Evolutionary conservation across 768 basidiomycete genomes (phyloP).

Genomic region (Gymnopilus junonius): DNA sequence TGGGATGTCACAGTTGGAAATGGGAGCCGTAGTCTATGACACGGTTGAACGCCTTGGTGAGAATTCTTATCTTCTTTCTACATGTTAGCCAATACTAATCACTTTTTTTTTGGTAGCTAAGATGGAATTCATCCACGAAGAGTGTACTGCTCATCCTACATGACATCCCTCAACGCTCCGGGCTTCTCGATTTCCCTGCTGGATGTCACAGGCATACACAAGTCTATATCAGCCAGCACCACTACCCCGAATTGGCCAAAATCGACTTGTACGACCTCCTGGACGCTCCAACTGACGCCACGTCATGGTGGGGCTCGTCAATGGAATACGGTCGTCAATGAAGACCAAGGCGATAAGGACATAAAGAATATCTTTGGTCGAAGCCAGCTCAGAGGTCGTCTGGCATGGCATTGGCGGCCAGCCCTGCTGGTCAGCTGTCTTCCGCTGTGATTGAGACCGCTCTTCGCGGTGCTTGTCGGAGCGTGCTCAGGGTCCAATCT

Average conservation of each 20-base stretch:
- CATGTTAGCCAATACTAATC: background rate
- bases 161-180: constrained; percentile 66
- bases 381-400: background rate
- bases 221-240: constrained; percentile 1
- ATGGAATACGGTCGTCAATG: constrained; percentile 26
- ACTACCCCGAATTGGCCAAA: background rate
- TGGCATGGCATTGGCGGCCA: background rate
- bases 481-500: constrained; percentile 48
- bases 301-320: constrained; percentile 42
- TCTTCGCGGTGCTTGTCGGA: constrained; percentile 42
- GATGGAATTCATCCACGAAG: constrained; percentile 39
- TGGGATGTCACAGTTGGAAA: constrained; percentile 53
- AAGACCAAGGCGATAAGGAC: background rate
- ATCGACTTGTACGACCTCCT: constrained; percentile 37
- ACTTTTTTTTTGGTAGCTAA: constrained; percentile 28
- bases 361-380: background rate
- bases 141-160: constrained; percentile 53
- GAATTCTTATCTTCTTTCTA: constrained; percentile 18
- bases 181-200: constrained; percentile 59
- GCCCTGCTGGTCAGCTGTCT: background rate
- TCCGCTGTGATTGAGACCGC: constrained; percentile 14
- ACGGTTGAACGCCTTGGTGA: constrained; percentile 45
- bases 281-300: constrained; percentile 47
- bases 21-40: constrained; percentile 53
- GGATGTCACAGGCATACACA: constrained; percentile 43